Evolutionary conservation across 805 yeast species (phyloP), one percentile per base, ranked within the genome.

Genomic region (Candida ortonii): DNA sequence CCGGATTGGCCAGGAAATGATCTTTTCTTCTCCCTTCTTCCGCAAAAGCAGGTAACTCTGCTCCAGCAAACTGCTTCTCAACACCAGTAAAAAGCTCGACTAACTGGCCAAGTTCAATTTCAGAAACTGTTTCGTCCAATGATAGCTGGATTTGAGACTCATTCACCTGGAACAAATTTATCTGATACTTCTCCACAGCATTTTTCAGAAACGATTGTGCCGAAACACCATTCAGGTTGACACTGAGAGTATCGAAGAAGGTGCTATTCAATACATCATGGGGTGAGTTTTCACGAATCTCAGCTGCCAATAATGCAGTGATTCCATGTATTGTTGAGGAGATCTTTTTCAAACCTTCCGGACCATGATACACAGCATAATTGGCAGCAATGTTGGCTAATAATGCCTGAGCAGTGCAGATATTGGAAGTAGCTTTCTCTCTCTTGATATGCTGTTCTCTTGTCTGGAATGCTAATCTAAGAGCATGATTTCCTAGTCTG

Each of bases 361-460:
- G 89, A 23, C 98, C 98, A 55, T 93, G 98, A 64, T 89, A 93
- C 19, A 93, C 95, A 5, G 89, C 96, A 59, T 90, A 93, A 76
- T 84, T 87, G 16, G 97, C 88, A 15, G 97, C 80, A 67, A 93
- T 87, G 59, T 93, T 93, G 13, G 98, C 98, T 44, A 93, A 68
- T 36, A 93, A 70, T 16, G 97, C 97, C 68, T 93, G 98, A 7
- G 98, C 96, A 13, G 98, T 93, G 67, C 98, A 93, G 39, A 93
- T 93, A 60, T 93, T 93, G 19, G 96, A 87, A 13, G 98, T 93
- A 11, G 98, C 98, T 65, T 85, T 89, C 59, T 93, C 98, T 61
- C 98, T 78, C 62, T 89, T 85, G 57, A 93, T 93, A 61, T 93
- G 98, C 61, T 93, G 98, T 62, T 93, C 98, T 65, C 98, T 83